phyloP scores from a whole-genome alignment of 2,329 filamentous ascomycete genomes.

The Chaetomium sp. region DNA sequence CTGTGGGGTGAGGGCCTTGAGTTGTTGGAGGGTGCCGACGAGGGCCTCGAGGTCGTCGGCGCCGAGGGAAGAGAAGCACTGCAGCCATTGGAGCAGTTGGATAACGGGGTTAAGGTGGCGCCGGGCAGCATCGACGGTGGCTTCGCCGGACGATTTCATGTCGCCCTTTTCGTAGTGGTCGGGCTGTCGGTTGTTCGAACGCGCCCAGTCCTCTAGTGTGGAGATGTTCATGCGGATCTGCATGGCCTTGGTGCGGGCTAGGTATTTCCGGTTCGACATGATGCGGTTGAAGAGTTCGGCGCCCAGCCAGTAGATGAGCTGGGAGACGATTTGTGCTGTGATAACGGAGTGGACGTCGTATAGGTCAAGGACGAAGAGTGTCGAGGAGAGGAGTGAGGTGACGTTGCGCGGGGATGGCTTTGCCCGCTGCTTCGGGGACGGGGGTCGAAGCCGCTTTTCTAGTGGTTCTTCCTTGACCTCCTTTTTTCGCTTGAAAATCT shows the following conservation, averaged over 20 bases:
- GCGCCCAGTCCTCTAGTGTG: conserved; percentile 89
- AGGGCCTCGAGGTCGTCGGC: conserved; percentile 81
- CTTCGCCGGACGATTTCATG: conserved; percentile 76
- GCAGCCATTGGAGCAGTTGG: conserved; percentile 92
- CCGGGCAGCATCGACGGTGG: conserved; percentile 75
- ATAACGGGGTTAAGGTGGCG: conserved; percentile 84
- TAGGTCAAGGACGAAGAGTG: conserved; percentile 93
- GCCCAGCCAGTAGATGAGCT: conserved; percentile 92
- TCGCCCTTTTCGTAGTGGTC: conserved; percentile 95
- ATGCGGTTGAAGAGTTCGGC: conserved; percentile 96
- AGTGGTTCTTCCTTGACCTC: conserved; percentile 84
- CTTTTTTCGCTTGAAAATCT: conserved; percentile 85
- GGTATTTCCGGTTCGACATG: conserved; percentile 91
- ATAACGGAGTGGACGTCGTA: conserved; percentile 99
- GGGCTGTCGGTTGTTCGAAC: conserved; percentile 84
- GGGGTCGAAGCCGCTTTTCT: conserved; percentile 86
- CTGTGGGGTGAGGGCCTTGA: conserved; percentile 75
- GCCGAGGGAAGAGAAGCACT: conserved; percentile 90
- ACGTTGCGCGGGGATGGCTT: conserved; percentile 93
- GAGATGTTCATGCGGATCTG: conserved; percentile 99
- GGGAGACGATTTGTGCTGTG: conserved; percentile 80
- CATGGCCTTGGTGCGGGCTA: conserved; percentile 97
- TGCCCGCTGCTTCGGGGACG: conserved; percentile 85
- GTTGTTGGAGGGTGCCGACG: conserved; percentile 79
- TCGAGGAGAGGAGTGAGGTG: conserved; percentile 89